These are phyloP conservation scores for Adansonia rubrostipa DNA, from an alignment of 441 rosid species.

Conservation along the genomic window DNA sequence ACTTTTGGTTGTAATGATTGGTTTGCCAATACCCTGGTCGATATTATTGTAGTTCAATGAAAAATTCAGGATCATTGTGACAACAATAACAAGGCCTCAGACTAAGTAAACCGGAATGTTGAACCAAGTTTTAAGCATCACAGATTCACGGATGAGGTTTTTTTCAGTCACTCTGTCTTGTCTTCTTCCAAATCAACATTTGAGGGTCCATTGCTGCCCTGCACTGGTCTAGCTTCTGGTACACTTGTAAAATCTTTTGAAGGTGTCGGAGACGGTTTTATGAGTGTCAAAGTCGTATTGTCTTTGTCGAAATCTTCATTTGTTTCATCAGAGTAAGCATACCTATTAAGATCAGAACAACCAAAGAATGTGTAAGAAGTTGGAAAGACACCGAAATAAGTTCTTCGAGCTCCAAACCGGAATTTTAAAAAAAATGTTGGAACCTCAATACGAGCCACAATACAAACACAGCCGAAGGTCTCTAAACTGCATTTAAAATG, in stretches of 20 bases:
- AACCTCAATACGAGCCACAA: neutral
- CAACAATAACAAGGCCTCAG: slow-evolving; percentile 20
- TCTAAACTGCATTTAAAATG: neutral
- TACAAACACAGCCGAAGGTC: neutral
- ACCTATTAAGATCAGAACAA: slow-evolving; percentile 49
- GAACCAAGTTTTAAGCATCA: slow-evolving; percentile 6
- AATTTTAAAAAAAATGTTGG: neutral
- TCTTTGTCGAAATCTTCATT: slow-evolving; percentile 83
- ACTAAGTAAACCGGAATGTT: slow-evolving; percentile 12
- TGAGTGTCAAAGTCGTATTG: slow-evolving; percentile 69
- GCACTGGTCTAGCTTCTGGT: slow-evolving; percentile 54
- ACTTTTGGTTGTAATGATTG: slow-evolving; percentile 27
- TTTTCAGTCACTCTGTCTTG: slow-evolving; percentile 58
- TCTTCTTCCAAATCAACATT: slow-evolving; percentile 75
- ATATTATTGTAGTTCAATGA: neutral
- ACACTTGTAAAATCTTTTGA: slow-evolving; percentile 53
- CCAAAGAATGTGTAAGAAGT: neutral
- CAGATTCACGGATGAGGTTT: neutral
- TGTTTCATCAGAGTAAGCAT: slow-evolving; percentile 74
- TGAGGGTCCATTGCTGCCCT: slow-evolving; percentile 38
- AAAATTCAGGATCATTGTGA: neutral
- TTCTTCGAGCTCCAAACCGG: neutral
- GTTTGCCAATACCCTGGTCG: neutral
- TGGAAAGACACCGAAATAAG: neutral
- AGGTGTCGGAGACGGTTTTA: slow-evolving; percentile 68